Conservation (phyloP, 805 yeast genomes). For the Yamadazyma philogaea region DNA sequence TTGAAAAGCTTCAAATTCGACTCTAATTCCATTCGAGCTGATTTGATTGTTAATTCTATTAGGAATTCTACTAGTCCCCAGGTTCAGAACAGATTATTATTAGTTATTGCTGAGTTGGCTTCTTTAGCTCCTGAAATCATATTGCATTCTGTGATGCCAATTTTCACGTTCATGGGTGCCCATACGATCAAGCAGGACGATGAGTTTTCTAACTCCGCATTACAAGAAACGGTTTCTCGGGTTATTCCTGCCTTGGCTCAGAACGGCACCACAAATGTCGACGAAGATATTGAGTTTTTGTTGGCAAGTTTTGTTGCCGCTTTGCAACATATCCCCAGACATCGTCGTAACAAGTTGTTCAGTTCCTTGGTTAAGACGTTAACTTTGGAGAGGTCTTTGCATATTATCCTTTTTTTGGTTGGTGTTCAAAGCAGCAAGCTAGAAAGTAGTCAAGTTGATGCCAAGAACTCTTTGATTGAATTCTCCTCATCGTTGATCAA, state of each 20-base stretch:
- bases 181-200: slow-evolving; percentile 96
- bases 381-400: slow-evolving; percentile 64
- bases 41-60: slow-evolving; percentile 84
- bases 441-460: slow-evolving; percentile 37
- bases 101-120: slow-evolving; percentile 86
- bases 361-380: slow-evolving; percentile 74
- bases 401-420: slow-evolving; percentile 69
- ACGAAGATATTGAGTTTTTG: slow-evolving; percentile 60
- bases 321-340: slow-evolving; percentile 92
- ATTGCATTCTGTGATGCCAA: slow-evolving; percentile 97
- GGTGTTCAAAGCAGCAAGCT: slow-evolving; percentile 64
- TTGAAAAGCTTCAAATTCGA: slow-evolving; percentile 41
- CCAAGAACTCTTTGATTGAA: slow-evolving; percentile 61
- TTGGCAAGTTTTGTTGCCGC: slow-evolving; percentile 91
- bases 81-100: slow-evolving; percentile 82
- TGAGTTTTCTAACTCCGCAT: slow-evolving; percentile 87
- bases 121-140: slow-evolving; percentile 86
- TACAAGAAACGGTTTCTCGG: slow-evolving; percentile 83
- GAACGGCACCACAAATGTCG: slow-evolving; percentile 31
- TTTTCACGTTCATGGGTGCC: slow-evolving; percentile 98
- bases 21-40: slow-evolving; percentile 74
- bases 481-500: slow-evolving; percentile 69
- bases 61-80: slow-evolving; percentile 90
- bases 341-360: slow-evolving; percentile 84
- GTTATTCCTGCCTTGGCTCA: slow-evolving; percentile 82